Conservation (phyloP, 768 basidiomycete genomes). For the Calocybe indica region DNA sequence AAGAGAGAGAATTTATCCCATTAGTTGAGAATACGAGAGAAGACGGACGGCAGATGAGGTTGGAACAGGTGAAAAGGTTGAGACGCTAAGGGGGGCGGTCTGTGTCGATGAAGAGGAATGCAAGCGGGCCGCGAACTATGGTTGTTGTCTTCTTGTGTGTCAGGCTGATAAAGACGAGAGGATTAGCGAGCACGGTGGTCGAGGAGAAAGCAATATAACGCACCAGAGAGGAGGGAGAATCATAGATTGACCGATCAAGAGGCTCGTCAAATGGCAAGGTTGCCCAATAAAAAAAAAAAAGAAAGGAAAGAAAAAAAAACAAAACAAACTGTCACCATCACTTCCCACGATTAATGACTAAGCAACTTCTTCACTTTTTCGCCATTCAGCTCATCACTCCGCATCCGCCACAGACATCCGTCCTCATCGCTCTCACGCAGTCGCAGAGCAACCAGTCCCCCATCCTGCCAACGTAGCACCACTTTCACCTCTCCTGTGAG, state of each 20-base stretch:
- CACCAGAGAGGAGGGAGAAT: slow-evolving; percentile 36
- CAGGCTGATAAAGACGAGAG: slow-evolving; percentile 26
- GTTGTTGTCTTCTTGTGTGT: slow-evolving; percentile 45
- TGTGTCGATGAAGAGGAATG: slow-evolving; percentile 53
- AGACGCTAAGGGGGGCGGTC: slow-evolving; percentile 74
- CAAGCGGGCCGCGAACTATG: slow-evolving; percentile 61
- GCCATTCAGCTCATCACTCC: slow-evolving; percentile 34
- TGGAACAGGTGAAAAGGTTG: slow-evolving; percentile 10
- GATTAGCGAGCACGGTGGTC: slow-evolving; percentile 5
- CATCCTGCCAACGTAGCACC: slow-evolving; percentile 25
- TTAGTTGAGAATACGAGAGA: slow-evolving; percentile 28
- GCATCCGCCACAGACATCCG: slow-evolving; percentile 67
- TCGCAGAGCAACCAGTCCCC: slow-evolving; percentile 37
- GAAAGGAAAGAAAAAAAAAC: too few relatives aligned
- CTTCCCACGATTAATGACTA: slow-evolving; percentile 1
- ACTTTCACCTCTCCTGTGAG: slow-evolving; percentile 62
- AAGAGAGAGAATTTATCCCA: slow-evolving; percentile 44
- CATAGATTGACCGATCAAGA: slow-evolving; percentile 39
- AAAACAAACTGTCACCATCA: too few relatives aligned
- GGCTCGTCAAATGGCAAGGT: slow-evolving; percentile 7
- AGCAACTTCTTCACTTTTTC: not conserved
- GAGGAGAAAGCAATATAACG: slow-evolving; percentile 10
- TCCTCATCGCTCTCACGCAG: slow-evolving; percentile 62
- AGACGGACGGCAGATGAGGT: slow-evolving; percentile 10
- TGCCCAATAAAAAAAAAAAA: slow-evolving; percentile 16